A percentile compares a stretch with the other conserved stretches of the same genome.
Evolutionary conservation across 2,329 filamentous ascomycete genomes (phyloP).

Genomic region (Talaromyces sp.): DNA sequence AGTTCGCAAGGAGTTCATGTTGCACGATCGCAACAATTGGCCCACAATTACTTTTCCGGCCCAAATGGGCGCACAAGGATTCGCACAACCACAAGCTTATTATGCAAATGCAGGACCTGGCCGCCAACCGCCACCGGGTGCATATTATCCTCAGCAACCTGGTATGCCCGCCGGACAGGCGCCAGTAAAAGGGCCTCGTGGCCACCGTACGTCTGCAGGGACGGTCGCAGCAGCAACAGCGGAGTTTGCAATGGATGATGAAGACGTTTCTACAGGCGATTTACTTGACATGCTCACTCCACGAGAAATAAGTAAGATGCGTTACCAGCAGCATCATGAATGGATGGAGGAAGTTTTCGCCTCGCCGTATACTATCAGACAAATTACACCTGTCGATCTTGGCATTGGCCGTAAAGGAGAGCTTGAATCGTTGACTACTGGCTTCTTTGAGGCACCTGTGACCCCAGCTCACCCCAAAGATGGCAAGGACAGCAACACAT

Average conservation of each 20-base stretch:
- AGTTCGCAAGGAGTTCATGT: conserved; percentile 87
- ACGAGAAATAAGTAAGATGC: conserved; percentile 76
- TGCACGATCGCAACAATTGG: conserved; percentile 85
- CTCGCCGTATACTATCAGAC: conserved; percentile 77
- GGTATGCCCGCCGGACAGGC: conserved; percentile 19
- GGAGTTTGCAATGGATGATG: conserved; percentile 65
- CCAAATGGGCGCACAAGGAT: conserved; percentile 48
- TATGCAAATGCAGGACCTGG: conserved; percentile 33
- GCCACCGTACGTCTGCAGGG: conserved; percentile 39
- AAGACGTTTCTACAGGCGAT: conserved; percentile 82
- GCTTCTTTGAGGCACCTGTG: conserved; percentile 66
- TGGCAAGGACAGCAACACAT: conserved; percentile 25
- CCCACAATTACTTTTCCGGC: conserved; percentile 70
- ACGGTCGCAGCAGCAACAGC: conserved; percentile 35
- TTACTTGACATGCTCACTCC: conserved; percentile 85
- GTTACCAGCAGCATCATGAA: conserved; percentile 92
- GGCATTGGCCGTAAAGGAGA: conserved; percentile 81
- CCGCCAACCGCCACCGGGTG: conserved; percentile 26
- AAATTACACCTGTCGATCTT: conserved; percentile 82
- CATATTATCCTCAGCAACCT: conserved; percentile 29
- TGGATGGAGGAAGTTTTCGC: conserved; percentile 98
- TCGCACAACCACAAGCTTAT: conserved; percentile 42
- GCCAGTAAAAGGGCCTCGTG: conserved; percentile 37
- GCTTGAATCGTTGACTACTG: conserved; percentile 73
- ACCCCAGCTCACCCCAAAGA: conserved; percentile 25